Base-by-base conservation (phyloP, 495 filamentous ascomycete genomes). In the Collariella sp. region DNA sequence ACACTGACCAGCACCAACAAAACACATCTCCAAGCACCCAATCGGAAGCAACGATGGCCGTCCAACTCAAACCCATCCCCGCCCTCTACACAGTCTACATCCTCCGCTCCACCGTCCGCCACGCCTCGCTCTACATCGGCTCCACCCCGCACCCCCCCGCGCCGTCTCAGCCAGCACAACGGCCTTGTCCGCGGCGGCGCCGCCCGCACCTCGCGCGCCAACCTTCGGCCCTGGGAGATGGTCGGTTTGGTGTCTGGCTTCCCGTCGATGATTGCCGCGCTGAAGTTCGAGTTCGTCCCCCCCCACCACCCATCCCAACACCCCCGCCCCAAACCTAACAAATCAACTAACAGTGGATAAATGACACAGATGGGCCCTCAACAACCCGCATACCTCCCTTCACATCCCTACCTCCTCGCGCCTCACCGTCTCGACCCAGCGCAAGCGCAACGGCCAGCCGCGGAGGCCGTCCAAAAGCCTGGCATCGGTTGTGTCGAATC, bases 141-240 rank as follows among this genome's bases (percentile, higher is more conserved):
- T 91, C 87, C 9, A 98, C 93, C 0, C 91, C 91, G 0, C 81
- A 95, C 64, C 94, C n/a, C 93, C 15, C 75, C 73, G 7, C 76
- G 93, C 39, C 86, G 93, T 1, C 76, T 96, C 9, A 77, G 78
- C 22, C 93, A 98, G 65, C 93, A 98, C 68, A 98, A 98, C 70
- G 93, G 93, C 22, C 60, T 77, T 15, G 69, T 74, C 10, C 84
- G 79, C 59, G 93, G 93, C 40, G 93, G 93, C 24, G 93, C 93
- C 29, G 76, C 73, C 29, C 76, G 81, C 23, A 98, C 93, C 5
- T 77, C 79, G n/a, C 74, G 77, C 16, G 65, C 62, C 12, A 77
- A 64, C n/a, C 67, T 86, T 42, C 77, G 87, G 47, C 93, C 94
- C 0, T 97, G 94, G 93, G 88, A 97, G 64, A 96, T 98, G 89